A percentile compares a stretch with the other conserved stretches of the same genome.
Conservation (phyloP, 2,329 filamentous ascomycete genomes). For the Cryphonectria parasitica region DNA sequence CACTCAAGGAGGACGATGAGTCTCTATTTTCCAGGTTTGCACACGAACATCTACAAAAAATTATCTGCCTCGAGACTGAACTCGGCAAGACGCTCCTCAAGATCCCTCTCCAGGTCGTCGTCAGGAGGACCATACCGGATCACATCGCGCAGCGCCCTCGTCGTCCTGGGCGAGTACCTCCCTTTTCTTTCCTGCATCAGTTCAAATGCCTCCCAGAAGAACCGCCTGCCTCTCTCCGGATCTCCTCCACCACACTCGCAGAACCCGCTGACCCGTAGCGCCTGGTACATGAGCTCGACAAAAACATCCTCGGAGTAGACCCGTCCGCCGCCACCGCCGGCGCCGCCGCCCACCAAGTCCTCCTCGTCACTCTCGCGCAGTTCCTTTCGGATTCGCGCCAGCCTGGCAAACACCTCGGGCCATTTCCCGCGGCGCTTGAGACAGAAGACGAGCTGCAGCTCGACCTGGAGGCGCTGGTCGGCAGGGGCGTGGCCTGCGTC, state of each 20-base stretch:
- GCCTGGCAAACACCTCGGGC: constrained; percentile 15
- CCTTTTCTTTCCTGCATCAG: constrained; percentile 23
- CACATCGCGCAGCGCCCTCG: constrained; percentile 18
- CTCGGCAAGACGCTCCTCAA: constrained; percentile 17
- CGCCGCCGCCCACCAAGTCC: background rate
- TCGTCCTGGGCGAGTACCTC: constrained; percentile 14
- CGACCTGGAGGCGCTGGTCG: constrained; percentile 21
- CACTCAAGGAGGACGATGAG: background rate
- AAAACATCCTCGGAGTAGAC: constrained; percentile 12
- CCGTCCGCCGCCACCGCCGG: background rate
- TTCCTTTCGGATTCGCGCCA: constrained; percentile 13
- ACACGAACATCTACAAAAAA: background rate
- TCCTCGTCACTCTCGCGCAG: constrained; percentile 18
- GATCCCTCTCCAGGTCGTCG: constrained; percentile 10
- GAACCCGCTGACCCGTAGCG: constrained; percentile 21
- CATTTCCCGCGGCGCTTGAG: constrained; percentile 17
- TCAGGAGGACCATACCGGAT: constrained; percentile 15
- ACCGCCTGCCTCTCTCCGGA: background rate
- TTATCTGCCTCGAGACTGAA: constrained; percentile 12
- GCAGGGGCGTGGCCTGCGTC: background rate
- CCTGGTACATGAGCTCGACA: constrained; percentile 23
- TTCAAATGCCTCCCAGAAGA: constrained; percentile 21
- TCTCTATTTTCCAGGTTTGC: background rate
- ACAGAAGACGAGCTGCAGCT: constrained; percentile 23
- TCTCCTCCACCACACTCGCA: constrained; percentile 22